Evolutionary conservation across 2,329 filamentous ascomycete genomes (phyloP).

Genomic region (Sporothrix protearum): DNA sequence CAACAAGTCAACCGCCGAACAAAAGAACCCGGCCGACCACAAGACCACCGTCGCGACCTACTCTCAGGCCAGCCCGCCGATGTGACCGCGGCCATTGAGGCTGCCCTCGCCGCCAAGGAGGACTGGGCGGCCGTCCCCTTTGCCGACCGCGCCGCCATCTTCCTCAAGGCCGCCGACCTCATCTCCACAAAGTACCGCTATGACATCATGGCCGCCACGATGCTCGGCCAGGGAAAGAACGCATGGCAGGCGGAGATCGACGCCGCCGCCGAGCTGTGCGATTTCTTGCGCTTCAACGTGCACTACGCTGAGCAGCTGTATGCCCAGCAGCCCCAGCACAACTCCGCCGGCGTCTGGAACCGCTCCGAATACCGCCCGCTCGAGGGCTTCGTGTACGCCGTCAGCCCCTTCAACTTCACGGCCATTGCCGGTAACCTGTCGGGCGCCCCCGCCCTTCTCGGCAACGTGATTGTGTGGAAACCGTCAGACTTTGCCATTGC

Average conservation of each 20-base stretch:
- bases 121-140: conserved; percentile 86
- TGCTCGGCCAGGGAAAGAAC: conserved; percentile 97
- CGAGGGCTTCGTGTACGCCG: conserved; percentile 92
- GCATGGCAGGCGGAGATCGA: conserved; percentile 99
- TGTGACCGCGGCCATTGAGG: conserved; percentile 74
- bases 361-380: conserved; percentile 83
- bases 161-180: conserved; percentile 92
- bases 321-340: conserved; percentile 77
- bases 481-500: conserved; percentile 84
- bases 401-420: conserved; percentile 96
- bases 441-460: conserved; percentile 78
- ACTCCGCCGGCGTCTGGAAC: conserved; percentile 86
- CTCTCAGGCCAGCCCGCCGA: conserved; percentile 75
- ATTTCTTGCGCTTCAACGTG: conserved; percentile 93
- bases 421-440: conserved; percentile 87
- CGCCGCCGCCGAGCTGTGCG: conserved; percentile 82
- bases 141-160: conserved; percentile 84
- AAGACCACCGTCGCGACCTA: conserved; percentile 73
- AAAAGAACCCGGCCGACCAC: conserved; percentile 82
- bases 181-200: conserved; percentile 91
- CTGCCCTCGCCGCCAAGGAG: conserved; percentile 79
- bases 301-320: conserved; percentile 91
- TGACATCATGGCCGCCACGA: conserved; percentile 92
- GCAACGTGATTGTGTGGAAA: conserved; percentile 96
- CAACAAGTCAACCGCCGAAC: conserved; percentile 61